Evolutionary conservation across 1,139 yeast species (phyloP).

Genomic region (Candida sp.): DNA sequence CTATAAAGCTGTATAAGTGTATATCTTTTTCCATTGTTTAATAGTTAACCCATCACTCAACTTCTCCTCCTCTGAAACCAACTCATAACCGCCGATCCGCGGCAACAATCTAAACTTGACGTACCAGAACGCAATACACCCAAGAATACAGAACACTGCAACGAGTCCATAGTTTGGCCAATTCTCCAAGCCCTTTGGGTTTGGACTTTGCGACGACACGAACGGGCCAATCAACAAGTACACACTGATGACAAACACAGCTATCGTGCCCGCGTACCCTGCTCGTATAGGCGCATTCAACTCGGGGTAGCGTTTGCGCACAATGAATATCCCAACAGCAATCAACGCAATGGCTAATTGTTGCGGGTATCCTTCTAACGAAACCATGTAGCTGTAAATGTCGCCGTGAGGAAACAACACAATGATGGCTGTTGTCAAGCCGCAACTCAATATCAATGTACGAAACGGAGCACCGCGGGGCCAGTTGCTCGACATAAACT

Average conservation of each 20-base stretch:
- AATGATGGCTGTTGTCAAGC: constrained; percentile 44
- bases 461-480: constrained; percentile 62
- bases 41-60: constrained; percentile 59
- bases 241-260: constrained; percentile 41
- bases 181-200: constrained; percentile 43
- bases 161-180: constrained; percentile 60
- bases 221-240: constrained; percentile 55
- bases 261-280: constrained; percentile 44
- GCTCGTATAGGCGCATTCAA: constrained; percentile 55
- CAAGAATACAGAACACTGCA: constrained; percentile 34
- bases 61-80: constrained; percentile 39
- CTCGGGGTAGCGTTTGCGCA: constrained; percentile 50
- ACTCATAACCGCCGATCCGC: constrained; percentile 40
- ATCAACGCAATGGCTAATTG: constrained; percentile 53
- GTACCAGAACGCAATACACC: constrained; percentile 53
- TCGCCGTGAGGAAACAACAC: constrained; percentile 77
- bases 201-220: constrained; percentile 38
- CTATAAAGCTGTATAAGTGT: constrained; percentile 8
- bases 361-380: constrained; percentile 74
- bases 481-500: constrained; percentile 56
- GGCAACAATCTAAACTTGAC: constrained; percentile 52
- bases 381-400: constrained; percentile 75
- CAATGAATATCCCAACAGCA: constrained; percentile 56
- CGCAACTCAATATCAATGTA: constrained; percentile 42
- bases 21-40: constrained; percentile 47